Conservation (phyloP, 139 green algal genomes). For the Chlamydomonas sp. region DNA sequence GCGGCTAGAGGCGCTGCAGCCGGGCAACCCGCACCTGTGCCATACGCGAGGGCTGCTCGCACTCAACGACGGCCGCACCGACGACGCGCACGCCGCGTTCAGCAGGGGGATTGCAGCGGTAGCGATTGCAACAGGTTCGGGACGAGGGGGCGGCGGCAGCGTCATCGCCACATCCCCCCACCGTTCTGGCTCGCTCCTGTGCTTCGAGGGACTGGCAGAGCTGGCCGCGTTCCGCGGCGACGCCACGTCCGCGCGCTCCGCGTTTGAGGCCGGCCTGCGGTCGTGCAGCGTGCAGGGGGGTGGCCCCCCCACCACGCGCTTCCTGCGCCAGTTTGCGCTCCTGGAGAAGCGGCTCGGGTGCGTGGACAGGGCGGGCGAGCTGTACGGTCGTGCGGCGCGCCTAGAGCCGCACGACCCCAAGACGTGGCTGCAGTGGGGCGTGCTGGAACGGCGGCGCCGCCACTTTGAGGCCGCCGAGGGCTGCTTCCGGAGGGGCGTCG, state of each 20-base stretch:
- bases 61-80: slow-evolving; percentile 41
- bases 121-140: neutral
- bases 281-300: no score
- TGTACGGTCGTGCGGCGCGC: slow-evolving; percentile 18
- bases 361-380: slow-evolving; percentile 17
- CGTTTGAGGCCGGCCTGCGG: slow-evolving; percentile 4
- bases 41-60: slow-evolving; percentile 44
- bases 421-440: slow-evolving; percentile 59
- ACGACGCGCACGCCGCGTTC: slow-evolving; percentile 31
- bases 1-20: slow-evolving; percentile 28
- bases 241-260: neutral
- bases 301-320: slow-evolving; percentile 12
- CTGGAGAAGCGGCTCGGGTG: slow-evolving; percentile 62
- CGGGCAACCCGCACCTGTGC: slow-evolving; percentile 42
- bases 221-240: slow-evolving; percentile 41
- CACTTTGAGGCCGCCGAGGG: slow-evolving; percentile 30
- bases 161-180: neutral
- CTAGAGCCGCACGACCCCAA: slow-evolving; percentile 41
- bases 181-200: slow-evolving; percentile 37
- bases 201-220: slow-evolving; percentile 49
- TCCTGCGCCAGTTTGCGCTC: slow-evolving; percentile 48
- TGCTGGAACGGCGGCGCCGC: slow-evolving; percentile 54
- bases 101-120: slow-evolving; percentile 14
- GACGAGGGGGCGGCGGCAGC: neutral
- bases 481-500: slow-evolving; percentile 50